Percentiles rank a stretch among this genome's conserved stretches.
These are phyloP conservation scores for Ramalina peruviana DNA, from an alignment of 495 filamentous ascomycete species.

Conservation along the genomic window DNA sequence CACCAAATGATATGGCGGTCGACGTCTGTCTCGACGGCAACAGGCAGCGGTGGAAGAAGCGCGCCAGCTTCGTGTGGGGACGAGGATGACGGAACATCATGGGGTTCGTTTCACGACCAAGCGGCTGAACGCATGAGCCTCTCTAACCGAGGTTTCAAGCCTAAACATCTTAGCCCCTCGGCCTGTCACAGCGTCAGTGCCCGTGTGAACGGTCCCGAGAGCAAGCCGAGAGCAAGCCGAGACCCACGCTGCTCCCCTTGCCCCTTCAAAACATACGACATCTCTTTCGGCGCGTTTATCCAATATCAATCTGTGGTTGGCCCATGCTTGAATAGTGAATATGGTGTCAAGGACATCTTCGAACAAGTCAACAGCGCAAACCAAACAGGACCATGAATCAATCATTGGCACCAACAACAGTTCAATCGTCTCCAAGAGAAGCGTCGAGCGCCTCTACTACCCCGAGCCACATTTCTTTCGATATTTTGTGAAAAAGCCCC, in stretches of 20 bases:
- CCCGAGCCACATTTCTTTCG: constrained; percentile 69
- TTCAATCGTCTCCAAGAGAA: constrained; percentile 81
- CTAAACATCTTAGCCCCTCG: too few species aligned
- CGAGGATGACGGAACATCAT: background rate
- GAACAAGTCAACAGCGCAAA: constrained; percentile 17
- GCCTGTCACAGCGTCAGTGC: too few species aligned
- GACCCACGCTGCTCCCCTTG: too few species aligned
- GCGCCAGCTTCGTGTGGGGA: background rate
- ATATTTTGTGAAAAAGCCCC: constrained; percentile 72
- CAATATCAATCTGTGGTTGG: background rate
- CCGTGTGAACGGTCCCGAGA: too few species aligned
- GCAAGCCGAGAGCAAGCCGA: too few species aligned
- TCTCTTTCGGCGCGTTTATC: background rate
- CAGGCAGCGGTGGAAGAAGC: background rate
- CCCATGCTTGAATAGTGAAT: background rate
- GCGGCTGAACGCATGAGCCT: too few species aligned
- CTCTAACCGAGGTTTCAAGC: too few species aligned
- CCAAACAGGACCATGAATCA: constrained; percentile 40
- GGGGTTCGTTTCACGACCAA: background rate
- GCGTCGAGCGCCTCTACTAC: constrained; percentile 74
- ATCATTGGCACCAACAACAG: constrained; percentile 79
- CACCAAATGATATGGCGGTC: background rate
- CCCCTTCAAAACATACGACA: background rate
- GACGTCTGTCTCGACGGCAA: background rate
- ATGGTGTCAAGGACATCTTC: constrained; percentile 1